Percentiles rank a stretch among this genome's conserved stretches.
Evolutionary conservation across 2,329 filamentous ascomycete species (phyloP).

Genomic region (Beauveria asiatica): DNA sequence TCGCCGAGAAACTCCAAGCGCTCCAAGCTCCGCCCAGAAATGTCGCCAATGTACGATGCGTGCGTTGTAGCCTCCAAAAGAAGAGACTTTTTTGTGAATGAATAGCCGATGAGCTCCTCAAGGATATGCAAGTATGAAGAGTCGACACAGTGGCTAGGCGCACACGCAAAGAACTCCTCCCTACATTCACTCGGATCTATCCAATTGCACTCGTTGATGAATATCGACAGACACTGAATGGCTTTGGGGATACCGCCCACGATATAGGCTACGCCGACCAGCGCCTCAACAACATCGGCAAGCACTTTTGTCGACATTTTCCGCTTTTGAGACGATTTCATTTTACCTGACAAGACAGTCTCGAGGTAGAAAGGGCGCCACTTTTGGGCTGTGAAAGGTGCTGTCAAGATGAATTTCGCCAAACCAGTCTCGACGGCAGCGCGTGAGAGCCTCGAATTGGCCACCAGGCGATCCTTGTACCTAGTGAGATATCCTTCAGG

Average conservation of each 20-base stretch:
- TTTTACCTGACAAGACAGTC: slow-evolving; percentile 19
- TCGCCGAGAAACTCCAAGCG: slow-evolving; percentile 86
- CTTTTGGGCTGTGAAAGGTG: slow-evolving; percentile 56
- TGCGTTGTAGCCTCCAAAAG: slow-evolving; percentile 78
- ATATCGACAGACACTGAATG: slow-evolving; percentile 52
- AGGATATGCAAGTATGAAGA: slow-evolving; percentile 39
- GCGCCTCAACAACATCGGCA: slow-evolving; percentile 78
- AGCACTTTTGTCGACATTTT: slow-evolving; percentile 66
- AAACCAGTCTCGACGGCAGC: slow-evolving; percentile 57
- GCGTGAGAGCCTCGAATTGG: slow-evolving; percentile 63
- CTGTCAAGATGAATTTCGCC: slow-evolving; percentile 63
- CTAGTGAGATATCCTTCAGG: slow-evolving; percentile 69
- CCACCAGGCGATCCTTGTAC: slow-evolving; percentile 61
- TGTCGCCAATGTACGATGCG: slow-evolving; percentile 46
- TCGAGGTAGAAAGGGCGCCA: slow-evolving; percentile 61
- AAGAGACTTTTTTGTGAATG: slow-evolving; percentile 58
- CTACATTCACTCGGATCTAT: slow-evolving; percentile 33
- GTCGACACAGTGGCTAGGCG: slow-evolving; percentile 26
- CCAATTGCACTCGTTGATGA: slow-evolving; percentile 56
- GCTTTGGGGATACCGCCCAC: slow-evolving; percentile 60
- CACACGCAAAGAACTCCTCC: slow-evolving; percentile 33
- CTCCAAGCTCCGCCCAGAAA: slow-evolving; percentile 42
- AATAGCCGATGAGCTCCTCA: slow-evolving; percentile 62
- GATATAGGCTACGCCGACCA: slow-evolving; percentile 68
- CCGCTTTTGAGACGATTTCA: slow-evolving; percentile 17